Base-by-base conservation (phyloP, 83 land plant species). In the Diphasiastrum complanatum region DNA sequence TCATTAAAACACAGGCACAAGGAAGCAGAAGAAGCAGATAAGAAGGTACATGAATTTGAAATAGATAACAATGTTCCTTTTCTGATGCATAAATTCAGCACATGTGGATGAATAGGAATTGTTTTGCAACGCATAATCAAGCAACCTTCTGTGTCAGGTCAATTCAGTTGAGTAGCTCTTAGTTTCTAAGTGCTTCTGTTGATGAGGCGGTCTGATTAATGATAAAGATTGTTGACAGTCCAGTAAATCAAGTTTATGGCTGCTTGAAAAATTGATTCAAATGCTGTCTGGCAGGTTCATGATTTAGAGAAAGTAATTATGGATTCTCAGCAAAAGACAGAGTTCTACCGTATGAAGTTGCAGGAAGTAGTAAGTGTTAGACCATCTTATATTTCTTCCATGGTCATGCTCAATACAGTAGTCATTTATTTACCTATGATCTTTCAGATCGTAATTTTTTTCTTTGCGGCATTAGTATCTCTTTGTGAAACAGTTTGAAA, bases 221-320 rank as follows among this genome's bases (percentile, higher is more conserved):
- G n/a, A n/a, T n/a, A n/a, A n/a, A 41, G 0, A 14, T 55, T 55
- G 14, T 27, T 55, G 34, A 14, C 19, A 24, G 20, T 55, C 11
- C 31, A 19, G 14, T 27, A 6, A 41, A n/a, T n/a, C n/a, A n/a
- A n/a, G n/a, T n/a, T n/a, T n/a, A n/a, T n/a, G n/a, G n/a, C n/a
- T n/a, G n/a, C n/a, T n/a, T n/a, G n/a, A n/a, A n/a, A n/a, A n/a
- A n/a, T n/a, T n/a, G n/a, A n/a, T n/a, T n/a, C n/a, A n/a, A n/a
- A n/a, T n/a, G n/a, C n/a, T 1, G 18, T 1, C n/a, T 41, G 45
- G 18, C 45, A 55, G 59, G 59, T 55, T 16, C 31, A 27, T 30
- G 59, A 55, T 10, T 35, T 55, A 6, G 59, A 55, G 11, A 55
- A 55, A 30, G 59, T 14, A n/a, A 55, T 55, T 20, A 55, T 20